A percentile compares a stretch with the other conserved stretches of the same genome.
Conservation (phyloP, 2,329 filamentous ascomycete genomes). For the Diaporthe citrichinensis region DNA sequence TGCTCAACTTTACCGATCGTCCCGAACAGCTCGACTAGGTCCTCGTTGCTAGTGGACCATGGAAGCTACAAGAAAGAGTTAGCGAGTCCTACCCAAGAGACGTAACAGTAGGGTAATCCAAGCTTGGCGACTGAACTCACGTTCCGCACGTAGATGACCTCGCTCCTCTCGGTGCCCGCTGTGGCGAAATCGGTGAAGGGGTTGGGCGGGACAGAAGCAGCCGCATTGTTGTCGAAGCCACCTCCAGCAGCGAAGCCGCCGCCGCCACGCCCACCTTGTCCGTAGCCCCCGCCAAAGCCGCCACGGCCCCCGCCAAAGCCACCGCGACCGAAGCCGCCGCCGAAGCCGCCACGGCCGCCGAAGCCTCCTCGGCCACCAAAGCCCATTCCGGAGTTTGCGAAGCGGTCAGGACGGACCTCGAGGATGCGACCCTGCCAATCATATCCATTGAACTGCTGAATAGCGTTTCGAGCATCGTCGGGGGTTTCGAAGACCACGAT, state of each 20-base stretch:
- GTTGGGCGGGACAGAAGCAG: conserved; percentile 77
- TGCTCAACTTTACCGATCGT: conserved; percentile 98
- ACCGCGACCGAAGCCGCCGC: conserved; percentile 68
- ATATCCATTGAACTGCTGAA: conserved; percentile 97
- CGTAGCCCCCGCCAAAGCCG: conserved; percentile 58
- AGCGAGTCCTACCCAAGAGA: conserved; percentile 28
- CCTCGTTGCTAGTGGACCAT: conserved; percentile 99
- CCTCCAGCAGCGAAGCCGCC: conserved; percentile 64
- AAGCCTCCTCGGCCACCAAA: conserved; percentile 73
- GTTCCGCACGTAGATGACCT: conserved; percentile 95
- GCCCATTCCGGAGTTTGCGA: conserved; percentile 74
- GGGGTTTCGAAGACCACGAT: conserved; percentile 96
- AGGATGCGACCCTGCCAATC: conserved; percentile 96
- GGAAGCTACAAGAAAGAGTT: conserved; percentile 75
- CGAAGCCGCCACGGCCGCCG: conserved; percentile 69
- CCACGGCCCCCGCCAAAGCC: conserved; percentile 62
- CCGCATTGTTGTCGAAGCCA: conserved; percentile 64
- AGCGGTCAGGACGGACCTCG: conserved; percentile 97
- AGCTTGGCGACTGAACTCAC: conserved; percentile 67
- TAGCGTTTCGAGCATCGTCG: conserved; percentile 95
- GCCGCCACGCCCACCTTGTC: conserved; percentile 54
- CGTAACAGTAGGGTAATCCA: not conserved
- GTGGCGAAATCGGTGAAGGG: conserved; percentile 95
- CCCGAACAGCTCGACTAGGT: conserved; percentile 94
- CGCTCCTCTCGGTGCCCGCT: conserved; percentile 84